Base-by-base conservation (phyloP, 1,284 basidiomycete species). In the Cryptococcus floricola region DNA sequence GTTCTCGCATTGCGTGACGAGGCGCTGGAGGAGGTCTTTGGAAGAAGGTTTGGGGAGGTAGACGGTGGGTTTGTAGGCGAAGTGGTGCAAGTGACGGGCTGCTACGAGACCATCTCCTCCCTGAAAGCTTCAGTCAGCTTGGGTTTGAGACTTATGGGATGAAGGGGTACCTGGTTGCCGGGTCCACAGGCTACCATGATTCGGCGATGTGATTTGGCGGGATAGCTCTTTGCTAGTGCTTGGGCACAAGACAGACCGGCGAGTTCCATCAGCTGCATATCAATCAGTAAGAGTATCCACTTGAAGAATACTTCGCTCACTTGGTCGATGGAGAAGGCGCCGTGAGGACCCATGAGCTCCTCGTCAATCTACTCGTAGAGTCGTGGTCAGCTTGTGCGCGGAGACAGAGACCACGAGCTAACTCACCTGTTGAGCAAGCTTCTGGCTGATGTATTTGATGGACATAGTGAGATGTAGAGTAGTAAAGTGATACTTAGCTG, bases 71-170 rank as follows among this genome's bases (percentile, higher is more conserved):
- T 82, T 79, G 74, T 94, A 96, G 5, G 88, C 88, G 73, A 96
- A 95, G 82, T 92, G 87, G 23, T 86, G 84, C 5, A 98, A 82
- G 76, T 99, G 96, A 28, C 95, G 81, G 37, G 96, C 95, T 14
- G 96, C 96, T 3, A 98, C 95, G 0, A 99, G 80, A 2, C 96
- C 96, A 76, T 99, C 96, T 5, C 95, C 96, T 12, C 96, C 93
- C 81, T 83, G 65, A 18, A 61, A 16, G 14, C 8, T 42, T 16
- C 8, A 10, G 6, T n/a, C 14, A n/a, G 19, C 16, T 9, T 42
- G 9, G 19, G 14, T 12, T n/a, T 42, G 31, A 10, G 8, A 23
- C 39, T 27, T 4, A 14, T 48, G 48, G 18, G 28, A 16, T 25
- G 37, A 10, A 34, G 39, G 5, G 12, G 46, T 39, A 77, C 81